These are phyloP conservation scores for Metarhizium album DNA, from an alignment of 2,329 filamentous ascomycete species.

Conservation along the genomic window DNA sequence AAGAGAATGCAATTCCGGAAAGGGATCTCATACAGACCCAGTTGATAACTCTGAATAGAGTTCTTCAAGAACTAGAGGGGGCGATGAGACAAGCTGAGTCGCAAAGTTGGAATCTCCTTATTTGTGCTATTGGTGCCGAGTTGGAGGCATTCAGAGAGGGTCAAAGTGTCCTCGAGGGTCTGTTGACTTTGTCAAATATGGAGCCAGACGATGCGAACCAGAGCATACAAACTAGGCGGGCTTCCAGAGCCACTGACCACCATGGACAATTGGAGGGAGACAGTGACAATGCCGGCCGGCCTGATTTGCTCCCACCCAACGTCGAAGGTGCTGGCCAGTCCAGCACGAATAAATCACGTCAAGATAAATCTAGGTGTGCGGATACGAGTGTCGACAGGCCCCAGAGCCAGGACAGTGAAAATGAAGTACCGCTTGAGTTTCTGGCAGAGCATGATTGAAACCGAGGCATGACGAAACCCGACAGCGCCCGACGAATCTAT, in stretches of 20 bases:
- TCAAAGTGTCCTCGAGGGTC: conserved; percentile 36
- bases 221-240: neutral
- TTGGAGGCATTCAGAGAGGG: conserved; percentile 55
- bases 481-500: neutral
- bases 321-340: conserved; percentile 15
- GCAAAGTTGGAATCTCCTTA: conserved; percentile 61
- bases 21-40: conserved; percentile 34
- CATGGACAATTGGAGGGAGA: conserved; percentile 5
- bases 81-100: conserved; percentile 45
- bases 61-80: conserved; percentile 44
- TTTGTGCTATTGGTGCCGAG: conserved; percentile 67
- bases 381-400: conserved; percentile 9
- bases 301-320: conserved; percentile 21
- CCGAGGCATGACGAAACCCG: neutral
- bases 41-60: conserved; percentile 43
- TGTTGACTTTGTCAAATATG: neutral
- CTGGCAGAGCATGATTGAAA: conserved; percentile 30
- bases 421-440: conserved; percentile 42
- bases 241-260: neutral
- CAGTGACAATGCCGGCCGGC: conserved; percentile 13
- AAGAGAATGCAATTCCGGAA: conserved; percentile 19
- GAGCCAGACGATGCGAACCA: neutral
- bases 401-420: conserved; percentile 28
- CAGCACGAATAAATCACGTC: too few relatives aligned
- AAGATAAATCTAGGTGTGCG: neutral